Base-by-base conservation (phyloP, 805 yeast species). In the Brettanomyces custersianus region DNA sequence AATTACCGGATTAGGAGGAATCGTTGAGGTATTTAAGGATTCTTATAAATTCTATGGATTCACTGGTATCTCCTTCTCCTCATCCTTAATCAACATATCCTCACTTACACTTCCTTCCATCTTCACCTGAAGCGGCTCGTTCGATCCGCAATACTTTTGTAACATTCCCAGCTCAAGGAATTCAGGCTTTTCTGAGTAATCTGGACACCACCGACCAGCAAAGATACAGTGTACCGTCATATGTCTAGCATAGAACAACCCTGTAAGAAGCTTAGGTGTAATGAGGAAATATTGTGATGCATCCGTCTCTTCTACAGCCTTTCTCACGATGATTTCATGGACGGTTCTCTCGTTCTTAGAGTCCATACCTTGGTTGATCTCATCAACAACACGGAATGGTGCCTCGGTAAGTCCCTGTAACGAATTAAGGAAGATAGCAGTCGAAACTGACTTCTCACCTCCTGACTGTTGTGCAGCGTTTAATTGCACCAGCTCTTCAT, bases 331-430 rank as follows among this genome's bases (percentile, higher is more conserved):
- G 42, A 84, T 74, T 42, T 74, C 72, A 54, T 90, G 96, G 3
- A 92, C 88, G 61, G 74, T 68, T 42, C 88, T 73, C 57, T 92
- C 98, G 52, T 92, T 92, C 41, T 74, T 74, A 10, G 94, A 82
- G 60, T 92, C 99, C 97, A 92, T 88, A 46, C 98, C 99, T 62
- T 92, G 99, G 55, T 92, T 92, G 43, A 92, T 94, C 64, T 92
- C 99, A 60, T 92, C 99, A 6, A 92, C 96, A 3, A 90, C 88
- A 52, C 97, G 67, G 51, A 92, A 86, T 8, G 98, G 97, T 0
- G 96, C 85, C 20, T 72, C 70, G 0, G 96, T 79, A 39, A 82
- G 67, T 9, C 87, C 90, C 60, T 92, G 99, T 43, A 92, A 64
- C 1, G 97, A 79, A 67, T 92, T 83, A 52, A 92, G 72, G 54